phyloP scores from a whole-genome alignment of 352 stramenopile genomes.

The Stramenopiles sp. region DNA sequence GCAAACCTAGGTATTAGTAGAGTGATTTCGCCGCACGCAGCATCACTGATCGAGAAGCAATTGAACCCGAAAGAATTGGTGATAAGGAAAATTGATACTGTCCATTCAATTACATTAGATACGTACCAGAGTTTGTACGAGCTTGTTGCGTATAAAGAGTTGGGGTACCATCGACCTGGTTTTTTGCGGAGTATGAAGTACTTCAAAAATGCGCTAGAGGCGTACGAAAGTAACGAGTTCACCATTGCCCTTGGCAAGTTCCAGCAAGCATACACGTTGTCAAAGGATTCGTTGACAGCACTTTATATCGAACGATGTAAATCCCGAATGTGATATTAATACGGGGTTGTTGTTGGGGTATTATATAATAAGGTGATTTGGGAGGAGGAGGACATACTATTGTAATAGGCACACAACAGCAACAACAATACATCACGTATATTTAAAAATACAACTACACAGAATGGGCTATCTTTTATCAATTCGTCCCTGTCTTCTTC shows the following conservation, averaged over 20 bases:
- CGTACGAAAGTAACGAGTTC: not conserved
- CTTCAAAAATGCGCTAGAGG: not conserved
- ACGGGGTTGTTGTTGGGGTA: too few species aligned
- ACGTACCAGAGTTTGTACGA: not conserved
- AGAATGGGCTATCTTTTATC: too few species aligned
- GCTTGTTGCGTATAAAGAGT: not conserved
- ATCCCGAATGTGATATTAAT: not conserved
- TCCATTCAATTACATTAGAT: not conserved
- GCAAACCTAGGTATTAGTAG: not conserved
- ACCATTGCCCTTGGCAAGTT: not conserved
- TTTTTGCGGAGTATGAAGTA: not conserved
- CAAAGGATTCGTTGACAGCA: not conserved
- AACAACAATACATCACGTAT: too few species aligned
- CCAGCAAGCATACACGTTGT: not conserved
- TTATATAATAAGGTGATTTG: too few species aligned
- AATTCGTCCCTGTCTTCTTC: too few species aligned
- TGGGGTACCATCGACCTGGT: not conserved
- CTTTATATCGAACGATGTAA: not conserved
- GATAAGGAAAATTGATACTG: not conserved
- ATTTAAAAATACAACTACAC: too few species aligned
- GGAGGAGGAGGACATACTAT: too few species aligned
- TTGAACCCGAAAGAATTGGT: not conserved
- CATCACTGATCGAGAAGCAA: not conserved
- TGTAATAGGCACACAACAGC: too few species aligned
- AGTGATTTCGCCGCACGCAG: not conserved